phyloP scores from a whole-genome alignment of 768 basidiomycete genomes.

The Podaxis pistillaris region DNA sequence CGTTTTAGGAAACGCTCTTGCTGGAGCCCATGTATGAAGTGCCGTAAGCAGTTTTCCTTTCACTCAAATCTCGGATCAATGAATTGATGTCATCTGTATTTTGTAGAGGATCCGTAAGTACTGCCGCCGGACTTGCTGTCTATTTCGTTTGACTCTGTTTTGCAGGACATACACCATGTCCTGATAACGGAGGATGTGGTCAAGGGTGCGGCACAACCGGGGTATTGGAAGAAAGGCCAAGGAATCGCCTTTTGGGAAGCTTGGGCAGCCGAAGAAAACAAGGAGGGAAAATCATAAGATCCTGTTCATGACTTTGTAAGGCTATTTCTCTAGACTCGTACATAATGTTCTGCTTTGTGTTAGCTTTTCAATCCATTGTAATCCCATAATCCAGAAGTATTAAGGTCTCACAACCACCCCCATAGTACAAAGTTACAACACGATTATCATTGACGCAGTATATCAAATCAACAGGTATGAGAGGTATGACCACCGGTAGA shows the following conservation, averaged over 20 bases:
- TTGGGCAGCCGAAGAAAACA: constrained; percentile 68
- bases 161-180: constrained; percentile 76
- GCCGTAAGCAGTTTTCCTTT: constrained; percentile 54
- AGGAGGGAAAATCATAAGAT: constrained; percentile 17
- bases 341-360: background rate
- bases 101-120: constrained; percentile 63
- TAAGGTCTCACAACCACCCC: background rate
- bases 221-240: constrained; percentile 76
- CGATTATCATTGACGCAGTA: constrained; percentile 13
- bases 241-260: constrained; percentile 71
- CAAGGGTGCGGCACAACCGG: constrained; percentile 55
- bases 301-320: background rate
- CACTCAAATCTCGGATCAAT: background rate
- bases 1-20: constrained; percentile 68
- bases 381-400: background rate
- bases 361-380: background rate
- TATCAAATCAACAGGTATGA: constrained; percentile 17
- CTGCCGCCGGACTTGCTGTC: background rate
- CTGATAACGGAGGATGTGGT: constrained; percentile 75
- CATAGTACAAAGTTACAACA: background rate
- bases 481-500: background rate
- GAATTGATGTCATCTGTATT: constrained; percentile 2
- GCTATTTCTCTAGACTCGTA: background rate
- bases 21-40: constrained; percentile 93
- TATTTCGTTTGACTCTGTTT: background rate